Percentiles rank a stretch among this genome's conserved stretches.
Evolutionary conservation across 2,329 filamentous ascomycete genomes (phyloP).

Genomic region (Fulvia fulva): DNA sequence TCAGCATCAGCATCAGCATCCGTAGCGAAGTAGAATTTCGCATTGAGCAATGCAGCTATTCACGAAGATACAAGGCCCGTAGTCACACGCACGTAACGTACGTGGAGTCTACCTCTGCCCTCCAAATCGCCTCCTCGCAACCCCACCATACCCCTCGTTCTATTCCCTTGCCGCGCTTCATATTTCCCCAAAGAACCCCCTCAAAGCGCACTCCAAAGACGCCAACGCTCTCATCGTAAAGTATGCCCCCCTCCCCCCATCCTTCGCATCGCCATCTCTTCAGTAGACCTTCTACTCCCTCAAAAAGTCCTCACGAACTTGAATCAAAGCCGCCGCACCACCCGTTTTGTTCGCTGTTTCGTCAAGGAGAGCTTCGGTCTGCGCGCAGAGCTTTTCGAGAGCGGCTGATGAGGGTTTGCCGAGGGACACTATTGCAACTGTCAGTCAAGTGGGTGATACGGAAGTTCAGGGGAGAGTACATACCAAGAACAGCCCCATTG

Average conservation of each 20-base stretch:
- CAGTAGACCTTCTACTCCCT: neutral
- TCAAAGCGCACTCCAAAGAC: neutral
- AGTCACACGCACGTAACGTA: too few species aligned
- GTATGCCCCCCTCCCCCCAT: neutral
- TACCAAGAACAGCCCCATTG: conserved; percentile 87
- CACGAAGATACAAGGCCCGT: too few species aligned
- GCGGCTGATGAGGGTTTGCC: conserved; percentile 86
- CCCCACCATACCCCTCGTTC: too few species aligned
- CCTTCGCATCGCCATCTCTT: neutral
- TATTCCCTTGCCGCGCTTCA: too few species aligned
- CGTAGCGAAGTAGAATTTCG: neutral
- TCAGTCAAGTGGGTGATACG: conserved; percentile 27
- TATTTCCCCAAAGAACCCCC: neutral
- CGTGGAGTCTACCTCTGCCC: too few species aligned
- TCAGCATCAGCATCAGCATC: too few species aligned
- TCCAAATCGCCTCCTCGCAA: too few species aligned
- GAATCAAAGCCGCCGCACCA: conserved; percentile 71
- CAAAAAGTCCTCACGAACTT: conserved; percentile 53
- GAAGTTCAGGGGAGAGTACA: conserved; percentile 34
- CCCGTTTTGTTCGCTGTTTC: conserved; percentile 64
- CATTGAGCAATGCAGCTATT: too few species aligned
- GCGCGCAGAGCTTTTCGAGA: conserved; percentile 78
- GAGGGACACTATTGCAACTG: conserved; percentile 62
- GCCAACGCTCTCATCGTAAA: neutral
- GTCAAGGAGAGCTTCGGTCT: conserved; percentile 81